Evolutionary conservation across 208 protist species (phyloP), one percentile per base, ranked within the genome.

Genomic region (Strigomonas galati): DNA sequence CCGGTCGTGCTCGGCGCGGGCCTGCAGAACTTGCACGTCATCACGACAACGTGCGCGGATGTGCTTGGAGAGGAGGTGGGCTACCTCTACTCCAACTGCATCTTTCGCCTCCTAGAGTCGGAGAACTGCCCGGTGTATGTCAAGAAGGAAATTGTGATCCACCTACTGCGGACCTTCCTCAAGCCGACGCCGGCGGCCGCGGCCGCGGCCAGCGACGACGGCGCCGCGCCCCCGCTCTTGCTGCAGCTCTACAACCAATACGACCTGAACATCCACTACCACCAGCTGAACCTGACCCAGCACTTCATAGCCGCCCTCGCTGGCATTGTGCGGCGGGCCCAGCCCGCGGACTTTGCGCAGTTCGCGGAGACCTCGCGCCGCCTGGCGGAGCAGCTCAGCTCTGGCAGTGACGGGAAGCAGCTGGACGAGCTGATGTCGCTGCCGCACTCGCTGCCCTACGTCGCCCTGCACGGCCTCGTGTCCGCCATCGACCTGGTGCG

Each of bases 61-160:
- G 70, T 52, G 31, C 52, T 92, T 5, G 79, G 81, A 2, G 67
- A 80, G 32, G 96, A 98, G 79, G 79, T 98, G 19, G 97, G 95
- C 26, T 87, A 92, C 49, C 76, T 98, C 23, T 98, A 98, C 85
- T 87, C 74, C 21, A 87, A 92, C 67, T 83, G 97, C 32, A 67
- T 98, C 0, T 85, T 98, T 62, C 81, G 85, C 17, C 76, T 98
- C 19, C 76, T 98, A 28, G 95, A 98, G 63, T 97, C 91, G 4
- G 65, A 84, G 7, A 92, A 91, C 81, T 92, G 82, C 26, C 89
- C 93, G 2, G 71, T 74, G 1, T 77, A 89, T 51, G 86, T 97
- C 63, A 97, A 97, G 75, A 72, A 79, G n/a, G 67, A 87, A 23
- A 85, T 98, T 14, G 64, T 97, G 67, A 75, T 85, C 44, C 88